phyloP scores from a whole-genome alignment of 2,329 filamentous ascomycete genomes.

The Arthrobotrys sphaeroides region DNA sequence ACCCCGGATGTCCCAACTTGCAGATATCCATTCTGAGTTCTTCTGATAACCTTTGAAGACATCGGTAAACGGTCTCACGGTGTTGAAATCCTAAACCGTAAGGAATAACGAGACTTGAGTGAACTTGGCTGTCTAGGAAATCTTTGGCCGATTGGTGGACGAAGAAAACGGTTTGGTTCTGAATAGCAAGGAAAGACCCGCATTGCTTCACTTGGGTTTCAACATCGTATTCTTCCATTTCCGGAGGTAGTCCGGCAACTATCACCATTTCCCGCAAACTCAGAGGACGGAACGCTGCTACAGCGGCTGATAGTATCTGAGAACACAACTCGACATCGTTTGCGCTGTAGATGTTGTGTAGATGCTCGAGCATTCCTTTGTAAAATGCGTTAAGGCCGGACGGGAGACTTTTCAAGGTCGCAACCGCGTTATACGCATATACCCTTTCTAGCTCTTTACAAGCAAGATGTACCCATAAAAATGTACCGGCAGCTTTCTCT shows the following conservation, averaged over 20 bases:
- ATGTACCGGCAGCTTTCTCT: not conserved
- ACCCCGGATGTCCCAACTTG: not conserved
- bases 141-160: constrained; percentile 30
- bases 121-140: not conserved
- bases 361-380: not conserved
- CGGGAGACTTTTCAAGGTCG: not conserved
- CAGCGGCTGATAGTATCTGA: not conserved
- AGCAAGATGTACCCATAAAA: constrained; percentile 14
- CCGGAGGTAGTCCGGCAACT: not conserved
- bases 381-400: constrained; percentile 3
- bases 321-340: not conserved
- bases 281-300: not conserved
- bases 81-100: not conserved
- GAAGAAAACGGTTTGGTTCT: not conserved
- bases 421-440: not conserved
- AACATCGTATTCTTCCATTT: not conserved
- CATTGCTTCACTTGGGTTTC: constrained; percentile 5
- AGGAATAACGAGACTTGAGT: not conserved
- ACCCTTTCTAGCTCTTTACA: constrained; percentile 6
- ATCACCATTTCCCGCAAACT: constrained; percentile 2
- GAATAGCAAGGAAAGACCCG: constrained; percentile 1
- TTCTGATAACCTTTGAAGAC: not conserved
- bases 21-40: constrained; percentile 1
- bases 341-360: not conserved
- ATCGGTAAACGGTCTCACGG: not conserved